Evolutionary conservation across 257 asterid species (phyloP), one percentile per base, ranked within the genome.

Genomic region (Scutellaria baicalensis): DNA sequence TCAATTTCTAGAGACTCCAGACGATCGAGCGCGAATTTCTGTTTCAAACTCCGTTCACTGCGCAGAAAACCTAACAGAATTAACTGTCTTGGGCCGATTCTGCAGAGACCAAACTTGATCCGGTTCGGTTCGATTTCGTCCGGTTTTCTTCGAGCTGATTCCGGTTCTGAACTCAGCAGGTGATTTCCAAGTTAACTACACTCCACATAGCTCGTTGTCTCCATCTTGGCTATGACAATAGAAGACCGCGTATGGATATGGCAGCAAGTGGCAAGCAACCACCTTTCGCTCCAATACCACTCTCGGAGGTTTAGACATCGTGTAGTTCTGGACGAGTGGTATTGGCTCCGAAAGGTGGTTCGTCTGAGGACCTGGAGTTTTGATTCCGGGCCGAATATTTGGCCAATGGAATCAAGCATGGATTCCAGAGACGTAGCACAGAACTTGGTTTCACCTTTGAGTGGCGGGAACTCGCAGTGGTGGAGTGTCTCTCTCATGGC

Each of bases 191-290:
- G n/a, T n/a, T n/a, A n/a, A n/a, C n/a, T n/a, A n/a, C n/a, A n/a
- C n/a, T n/a, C n/a, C n/a, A n/a, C n/a, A 82, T 40, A 90, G 66
- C 79, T 80, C 81, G 55, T 69, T 81, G 38, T 84, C 90, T 2
- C 88, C 75, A 3, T 65, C 80, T 72, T 90, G 95, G 27, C 88
- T 59, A 13, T 93, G 97, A 38, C 98, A 88, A 69, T 90, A 93
- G 64, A 81, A 85, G 3, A 93, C 95, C 6, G 91, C 87, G 66
- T 93, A 90, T 1, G 98, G 97, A 65, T 93, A 93, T 70, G 98
- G 92, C 80, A 93, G 63, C 14, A 69, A 39, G 72, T 93, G 98
- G 74, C 98, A 93, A 0, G 79, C 89, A 3, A 93, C 70, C 9
- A 88, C 75, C 56, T 20, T 83, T 0, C 70, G 51, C 10, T 81